A percentile compares a stretch with the other conserved stretches of the same genome.
These are phyloP conservation scores for Phytophthora hibernalis DNA, from an alignment of 352 stramenopile species.

Conservation along the genomic window DNA sequence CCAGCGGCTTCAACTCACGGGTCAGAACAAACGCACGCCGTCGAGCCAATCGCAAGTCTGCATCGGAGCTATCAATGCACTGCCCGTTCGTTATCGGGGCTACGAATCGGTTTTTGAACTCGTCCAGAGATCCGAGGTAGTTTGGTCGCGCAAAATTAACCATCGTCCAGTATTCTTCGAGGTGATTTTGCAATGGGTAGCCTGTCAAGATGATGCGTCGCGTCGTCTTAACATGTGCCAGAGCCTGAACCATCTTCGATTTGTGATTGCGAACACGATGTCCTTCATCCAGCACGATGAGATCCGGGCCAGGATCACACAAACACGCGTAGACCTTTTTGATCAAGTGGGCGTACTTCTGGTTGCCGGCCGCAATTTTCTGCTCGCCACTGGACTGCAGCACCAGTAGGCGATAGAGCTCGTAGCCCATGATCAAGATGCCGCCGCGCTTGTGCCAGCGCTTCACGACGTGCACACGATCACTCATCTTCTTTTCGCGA, in stretches of 20 bases:
- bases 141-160: slow-evolving; percentile 90
- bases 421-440: slow-evolving; percentile 91
- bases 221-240: slow-evolving; percentile 81
- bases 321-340: slow-evolving; percentile 72
- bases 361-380: slow-evolving; percentile 74
- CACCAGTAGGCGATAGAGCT: slow-evolving; percentile 89
- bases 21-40: slow-evolving; percentile 86
- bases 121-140: slow-evolving; percentile 79
- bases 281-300: slow-evolving; percentile 91
- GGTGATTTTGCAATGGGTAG: slow-evolving; percentile 96
- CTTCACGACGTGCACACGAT: slow-evolving; percentile 77
- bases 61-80: slow-evolving; percentile 80
- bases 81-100: slow-evolving; percentile 90
- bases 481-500: slow-evolving; percentile 84
- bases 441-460: slow-evolving; percentile 80
- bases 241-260: slow-evolving; percentile 90
- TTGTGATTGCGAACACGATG: slow-evolving; percentile 91
- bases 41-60: slow-evolving; percentile 70
- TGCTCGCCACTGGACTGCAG: slow-evolving; percentile 81
- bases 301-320: slow-evolving; percentile 74
- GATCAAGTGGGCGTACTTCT: slow-evolving; percentile 68
- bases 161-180: slow-evolving; percentile 95
- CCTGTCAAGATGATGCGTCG: slow-evolving; percentile 95
- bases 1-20: slow-evolving; percentile 77
- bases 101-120: slow-evolving; percentile 93